Evolutionary conservation across 2,329 filamentous ascomycete species (phyloP).

Genomic region (Raffaelea deltoideospora): DNA sequence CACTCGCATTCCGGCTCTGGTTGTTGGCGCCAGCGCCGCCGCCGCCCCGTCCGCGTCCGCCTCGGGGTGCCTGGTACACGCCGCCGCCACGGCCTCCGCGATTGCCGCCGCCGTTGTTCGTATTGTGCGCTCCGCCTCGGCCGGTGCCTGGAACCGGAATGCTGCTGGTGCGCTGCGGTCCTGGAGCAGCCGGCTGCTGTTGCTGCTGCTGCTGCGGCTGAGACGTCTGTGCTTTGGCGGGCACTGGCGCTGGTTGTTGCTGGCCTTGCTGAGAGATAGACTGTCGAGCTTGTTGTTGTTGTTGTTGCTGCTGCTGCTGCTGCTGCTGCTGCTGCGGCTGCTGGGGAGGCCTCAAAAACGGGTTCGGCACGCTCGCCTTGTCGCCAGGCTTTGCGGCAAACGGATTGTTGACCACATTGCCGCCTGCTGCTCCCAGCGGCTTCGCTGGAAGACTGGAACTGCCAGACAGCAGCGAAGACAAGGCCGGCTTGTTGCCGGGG

Average conservation of each 20-base stretch:
- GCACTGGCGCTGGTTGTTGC: neutral
- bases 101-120: constrained; percentile 5
- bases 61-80: constrained; percentile 14
- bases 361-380: constrained; percentile 5
- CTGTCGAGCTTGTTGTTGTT: constrained; percentile 1
- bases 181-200: too few relatives aligned
- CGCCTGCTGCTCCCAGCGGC: neutral
- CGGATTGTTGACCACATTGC: constrained; percentile 3
- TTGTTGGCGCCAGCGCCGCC: constrained; percentile 10
- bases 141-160: constrained; percentile 11
- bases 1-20: constrained; percentile 14
- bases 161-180: constrained; percentile 7
- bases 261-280: neutral
- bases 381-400: constrained; percentile 3
- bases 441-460: constrained; percentile 5
- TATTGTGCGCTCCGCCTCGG: constrained; percentile 9
- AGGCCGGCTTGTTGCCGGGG: too few relatives aligned
- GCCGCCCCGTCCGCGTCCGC: constrained; percentile 13
- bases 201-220: constrained; percentile 7
- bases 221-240: constrained; percentile 5
- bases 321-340: neutral
- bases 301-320: neutral
- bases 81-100: constrained; percentile 11
- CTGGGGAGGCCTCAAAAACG: constrained; percentile 8
- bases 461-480: too few relatives aligned